Percentiles rank a stretch among this genome's conserved stretches.
phyloP scores from a whole-genome alignment of 805 yeast species.

The Jamesozyma hellenica region DNA sequence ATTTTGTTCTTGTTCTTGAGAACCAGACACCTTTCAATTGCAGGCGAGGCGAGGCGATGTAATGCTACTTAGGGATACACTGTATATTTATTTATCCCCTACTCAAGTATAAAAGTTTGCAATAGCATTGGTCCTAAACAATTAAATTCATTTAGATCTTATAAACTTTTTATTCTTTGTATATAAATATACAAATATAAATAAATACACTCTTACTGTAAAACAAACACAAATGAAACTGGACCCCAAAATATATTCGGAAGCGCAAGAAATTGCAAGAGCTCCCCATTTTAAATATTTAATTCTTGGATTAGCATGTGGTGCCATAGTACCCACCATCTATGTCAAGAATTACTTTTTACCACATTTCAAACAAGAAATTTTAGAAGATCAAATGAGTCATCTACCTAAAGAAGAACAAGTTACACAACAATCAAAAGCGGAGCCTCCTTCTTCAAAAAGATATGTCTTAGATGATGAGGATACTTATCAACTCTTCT shows the following conservation, averaged over 20 bases:
- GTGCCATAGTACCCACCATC: constrained; percentile 24
- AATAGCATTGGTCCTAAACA: too few species aligned
- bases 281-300: constrained; percentile 19
- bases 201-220: too few species aligned
- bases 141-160: too few species aligned
- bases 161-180: too few species aligned
- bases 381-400: constrained; percentile 2
- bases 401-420: constrained; percentile 2
- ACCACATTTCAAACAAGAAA: constrained; percentile 9
- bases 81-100: too few species aligned
- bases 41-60: too few species aligned
- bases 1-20: too few species aligned
- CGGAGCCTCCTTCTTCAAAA: neutral
- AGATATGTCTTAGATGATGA: constrained; percentile 9
- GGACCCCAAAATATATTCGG: constrained; percentile 18
- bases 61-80: too few species aligned
- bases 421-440: neutral
- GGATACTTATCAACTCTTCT: constrained; percentile 11
- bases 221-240: constrained; percentile 14
- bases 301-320: constrained; percentile 21
- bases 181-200: too few species aligned
- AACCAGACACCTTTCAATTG: too few species aligned
- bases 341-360: constrained; percentile 11
- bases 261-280: constrained; percentile 21
- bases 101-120: too few species aligned